Base-by-base conservation (phyloP, 129 eudicot genomes). In the Centrapalus pauciflorus region DNA sequence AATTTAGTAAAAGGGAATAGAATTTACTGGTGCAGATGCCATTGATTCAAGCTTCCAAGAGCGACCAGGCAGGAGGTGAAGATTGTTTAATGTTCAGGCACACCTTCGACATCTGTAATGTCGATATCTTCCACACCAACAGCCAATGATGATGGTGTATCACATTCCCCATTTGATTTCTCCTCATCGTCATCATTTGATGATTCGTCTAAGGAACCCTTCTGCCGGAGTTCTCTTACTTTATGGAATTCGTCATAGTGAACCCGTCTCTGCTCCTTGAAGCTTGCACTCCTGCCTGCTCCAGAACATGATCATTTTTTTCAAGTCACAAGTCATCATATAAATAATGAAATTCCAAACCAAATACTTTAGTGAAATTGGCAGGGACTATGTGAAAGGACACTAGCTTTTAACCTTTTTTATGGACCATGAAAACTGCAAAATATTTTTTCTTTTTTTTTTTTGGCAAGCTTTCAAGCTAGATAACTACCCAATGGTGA, bases 221-320 rank as follows among this genome's bases (percentile, higher is more conserved):
- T 76, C 63, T 83, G 70, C 52, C 80, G 82, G 20, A 85, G 85
- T 70, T 93, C 99, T 74, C 80, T 86, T 69, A 93, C 82, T 71
- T 84, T 84, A 56, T 61, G 87, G 62, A 85, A 93, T 72, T 93
- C 96, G 27, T 93, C 93, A 76, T 93, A 93, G 64, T 89, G 99
- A 11, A 86, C 95, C 66, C 85, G 81, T 59, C 99, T 76, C 33
- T 80, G 99, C 73, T 86, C 96, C 84, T 79, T 86, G 71, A 93
- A 93, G 80, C 73, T 79, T 26, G 65, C 55, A 56, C 81, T 74
- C 79, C 81, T 81, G 60, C 79, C 90, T 34, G 79, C 57, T 37
- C 72, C 83, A 52, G 84, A 61, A 62, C 66, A 78, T 79, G 70
- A 49, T 19, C 30, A 40, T 7, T 19, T 57, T 30, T 5, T 5